A percentile compares a stretch with the other conserved stretches of the same genome.
These are phyloP conservation scores for Salix udensis DNA, from an alignment of 345 rosid genomes.

Conservation along the genomic window DNA sequence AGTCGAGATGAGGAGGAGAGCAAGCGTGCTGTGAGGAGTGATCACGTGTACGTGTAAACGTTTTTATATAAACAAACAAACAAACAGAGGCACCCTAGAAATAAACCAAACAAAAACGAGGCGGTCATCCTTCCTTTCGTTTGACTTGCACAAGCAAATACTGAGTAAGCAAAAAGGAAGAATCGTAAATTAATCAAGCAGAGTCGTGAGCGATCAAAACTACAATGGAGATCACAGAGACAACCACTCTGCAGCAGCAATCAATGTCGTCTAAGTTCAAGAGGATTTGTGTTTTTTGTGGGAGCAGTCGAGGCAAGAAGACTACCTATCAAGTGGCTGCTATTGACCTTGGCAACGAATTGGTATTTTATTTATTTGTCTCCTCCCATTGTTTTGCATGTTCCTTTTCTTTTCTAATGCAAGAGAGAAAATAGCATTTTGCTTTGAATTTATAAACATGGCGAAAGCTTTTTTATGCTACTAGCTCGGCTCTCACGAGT, in stretches of 20 bases:
- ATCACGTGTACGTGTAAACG: slow-evolving; percentile 54
- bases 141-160: not conserved
- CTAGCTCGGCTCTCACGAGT: slow-evolving; percentile 7
- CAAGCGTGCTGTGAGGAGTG: slow-evolving; percentile 44
- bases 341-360: slow-evolving; percentile 71
- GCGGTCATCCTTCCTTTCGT: slow-evolving; percentile 5
- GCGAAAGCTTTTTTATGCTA: slow-evolving; percentile 9
- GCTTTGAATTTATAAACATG: too few species aligned
- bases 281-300: slow-evolving; percentile 93
- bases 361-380: slow-evolving; percentile 37
- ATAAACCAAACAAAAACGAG: not conserved
- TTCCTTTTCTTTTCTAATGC: not conserved
- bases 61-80: slow-evolving; percentile 27
- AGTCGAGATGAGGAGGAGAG: slow-evolving; percentile 18
- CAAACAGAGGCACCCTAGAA: slow-evolving; percentile 19
- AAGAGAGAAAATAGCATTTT: not conserved
- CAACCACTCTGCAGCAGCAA: slow-evolving; percentile 13
- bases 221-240: slow-evolving; percentile 32
- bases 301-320: slow-evolving; percentile 86
- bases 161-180: not conserved
- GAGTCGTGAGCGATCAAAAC: not conserved
- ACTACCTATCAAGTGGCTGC: slow-evolving; percentile 73
- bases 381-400: not conserved
- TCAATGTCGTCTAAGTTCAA: slow-evolving; percentile 45
- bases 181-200: not conserved